A percentile compares a stretch with the other conserved stretches of the same genome.
phyloP scores from a whole-genome alignment of 768 basidiomycete species.

The Boletus reticuloceps region DNA sequence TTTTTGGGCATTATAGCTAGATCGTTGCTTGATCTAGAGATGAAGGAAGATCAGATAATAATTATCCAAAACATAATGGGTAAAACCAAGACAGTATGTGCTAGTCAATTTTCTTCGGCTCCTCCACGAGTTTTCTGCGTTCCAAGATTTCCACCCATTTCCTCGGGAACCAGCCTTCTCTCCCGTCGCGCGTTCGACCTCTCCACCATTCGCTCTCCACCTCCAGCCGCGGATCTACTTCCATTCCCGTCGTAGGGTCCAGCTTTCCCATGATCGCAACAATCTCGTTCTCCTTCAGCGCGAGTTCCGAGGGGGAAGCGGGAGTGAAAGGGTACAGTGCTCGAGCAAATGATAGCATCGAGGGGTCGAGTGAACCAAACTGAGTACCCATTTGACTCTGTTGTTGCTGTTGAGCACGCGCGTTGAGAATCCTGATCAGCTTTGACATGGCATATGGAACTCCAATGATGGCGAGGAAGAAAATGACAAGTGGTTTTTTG shows the following conservation, averaged over 20 bases:
- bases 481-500: constrained; percentile 89
- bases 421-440: constrained; percentile 74
- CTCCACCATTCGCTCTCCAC: constrained; percentile 86
- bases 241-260: constrained; percentile 64
- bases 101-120: constrained; percentile 42
- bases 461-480: constrained; percentile 91
- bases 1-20: no score
- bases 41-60: not conserved
- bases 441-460: constrained; percentile 92
- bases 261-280: constrained; percentile 86
- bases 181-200: constrained; percentile 87
- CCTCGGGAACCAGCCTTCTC: constrained; percentile 92
- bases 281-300: constrained; percentile 85
- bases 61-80: not conserved
- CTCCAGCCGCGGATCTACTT: constrained; percentile 65
- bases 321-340: constrained; percentile 78
- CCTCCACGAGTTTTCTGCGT: constrained; percentile 37
- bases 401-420: constrained; percentile 51
- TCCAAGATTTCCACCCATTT: constrained; percentile 81
- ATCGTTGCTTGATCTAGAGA: no score
- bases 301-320: constrained; percentile 73
- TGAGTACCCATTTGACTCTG: constrained; percentile 34
- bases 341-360: constrained; percentile 78
- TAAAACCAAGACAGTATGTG: not conserved
- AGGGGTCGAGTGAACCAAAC: constrained; percentile 68